Conservation (phyloP, 1,284 basidiomycete species). For the Trametes sp. region DNA sequence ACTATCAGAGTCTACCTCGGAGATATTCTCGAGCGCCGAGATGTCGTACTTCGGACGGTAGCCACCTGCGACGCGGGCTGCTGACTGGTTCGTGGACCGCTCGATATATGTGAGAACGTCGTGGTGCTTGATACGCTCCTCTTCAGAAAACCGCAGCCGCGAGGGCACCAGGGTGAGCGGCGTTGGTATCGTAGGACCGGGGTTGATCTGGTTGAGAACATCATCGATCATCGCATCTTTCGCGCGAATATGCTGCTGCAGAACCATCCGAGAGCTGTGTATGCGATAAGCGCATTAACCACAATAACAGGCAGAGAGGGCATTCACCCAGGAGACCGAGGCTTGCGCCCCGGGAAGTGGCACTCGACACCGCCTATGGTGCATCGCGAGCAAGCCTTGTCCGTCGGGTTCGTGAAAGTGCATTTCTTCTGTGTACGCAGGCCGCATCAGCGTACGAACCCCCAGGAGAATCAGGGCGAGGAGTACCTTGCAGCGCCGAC, state of each 20-base stretch:
- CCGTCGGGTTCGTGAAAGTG: conserved; percentile 37
- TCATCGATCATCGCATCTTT: conserved; percentile 45
- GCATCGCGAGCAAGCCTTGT: conserved; percentile 39
- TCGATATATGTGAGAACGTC: conserved; percentile 43
- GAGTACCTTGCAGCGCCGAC: conserved; percentile 43
- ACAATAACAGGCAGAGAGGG: background rate
- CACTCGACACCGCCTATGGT: conserved; percentile 42
- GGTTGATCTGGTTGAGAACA: conserved; percentile 41
- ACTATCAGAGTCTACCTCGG: conserved; percentile 36
- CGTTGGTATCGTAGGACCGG: conserved; percentile 38
- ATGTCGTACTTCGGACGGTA: conserved; percentile 38
- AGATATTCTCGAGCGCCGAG: conserved; percentile 42
- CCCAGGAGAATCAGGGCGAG: background rate
- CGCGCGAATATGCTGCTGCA: conserved; percentile 44
- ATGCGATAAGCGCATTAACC: background rate
- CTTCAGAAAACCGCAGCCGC: conserved; percentile 34
- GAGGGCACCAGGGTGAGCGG: conserved; percentile 41
- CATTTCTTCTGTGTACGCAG: conserved; percentile 42
- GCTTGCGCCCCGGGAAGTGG: conserved; percentile 45
- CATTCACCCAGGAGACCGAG: conserved; percentile 44
- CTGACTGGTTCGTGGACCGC: conserved; percentile 29
- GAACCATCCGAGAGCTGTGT: conserved; percentile 40
- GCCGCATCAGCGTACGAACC: background rate
- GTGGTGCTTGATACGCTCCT: conserved; percentile 39
- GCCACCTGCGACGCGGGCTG: conserved; percentile 29